phyloP scores from a whole-genome alignment of 208 protist genomes.

The Leishmania braziliensis region DNA sequence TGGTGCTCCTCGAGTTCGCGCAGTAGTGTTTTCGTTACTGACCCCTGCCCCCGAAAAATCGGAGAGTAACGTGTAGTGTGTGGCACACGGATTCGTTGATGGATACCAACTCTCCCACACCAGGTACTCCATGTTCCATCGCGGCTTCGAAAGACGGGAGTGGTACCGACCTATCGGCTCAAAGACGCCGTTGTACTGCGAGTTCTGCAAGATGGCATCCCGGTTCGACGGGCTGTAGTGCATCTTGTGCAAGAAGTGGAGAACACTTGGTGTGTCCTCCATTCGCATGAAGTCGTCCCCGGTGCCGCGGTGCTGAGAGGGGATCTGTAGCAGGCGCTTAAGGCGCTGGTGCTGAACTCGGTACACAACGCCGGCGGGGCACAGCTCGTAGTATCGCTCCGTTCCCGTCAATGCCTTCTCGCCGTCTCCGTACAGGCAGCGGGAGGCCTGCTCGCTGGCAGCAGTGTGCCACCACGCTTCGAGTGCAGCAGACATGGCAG shows the following conservation, averaged over 20 bases:
- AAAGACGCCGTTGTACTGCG: conserved; percentile 34
- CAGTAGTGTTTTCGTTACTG: too few relatives aligned
- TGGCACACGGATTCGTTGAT: conserved; percentile 35
- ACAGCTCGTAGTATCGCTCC: conserved; percentile 72
- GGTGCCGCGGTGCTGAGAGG: not conserved
- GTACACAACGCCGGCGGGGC: conserved; percentile 40
- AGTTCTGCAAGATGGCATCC: conserved; percentile 25
- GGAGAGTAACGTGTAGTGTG: conserved; percentile 31
- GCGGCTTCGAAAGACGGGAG: conserved; percentile 39
- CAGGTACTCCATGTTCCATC: conserved; percentile 55
- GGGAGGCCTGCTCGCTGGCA: conserved; percentile 11
- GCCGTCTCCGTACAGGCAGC: conserved; percentile 79
- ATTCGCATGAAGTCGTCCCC: not conserved
- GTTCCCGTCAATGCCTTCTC: conserved; percentile 54
- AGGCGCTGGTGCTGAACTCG: conserved; percentile 59
- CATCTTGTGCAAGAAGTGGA: conserved; percentile 41
- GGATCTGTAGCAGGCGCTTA: not conserved
- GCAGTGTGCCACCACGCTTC: conserved; percentile 45
- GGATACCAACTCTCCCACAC: conserved; percentile 80
- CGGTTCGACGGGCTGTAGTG: conserved; percentile 18
- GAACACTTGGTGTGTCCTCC: conserved; percentile 6
- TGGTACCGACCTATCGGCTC: conserved; percentile 65
- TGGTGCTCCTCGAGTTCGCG: not conserved
- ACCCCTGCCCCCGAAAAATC: not conserved
- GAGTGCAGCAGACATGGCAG: conserved; percentile 32